Evolutionary conservation across 495 filamentous ascomycete genomes (phyloP).

Genomic region (Talaromyces thailandensis): DNA sequence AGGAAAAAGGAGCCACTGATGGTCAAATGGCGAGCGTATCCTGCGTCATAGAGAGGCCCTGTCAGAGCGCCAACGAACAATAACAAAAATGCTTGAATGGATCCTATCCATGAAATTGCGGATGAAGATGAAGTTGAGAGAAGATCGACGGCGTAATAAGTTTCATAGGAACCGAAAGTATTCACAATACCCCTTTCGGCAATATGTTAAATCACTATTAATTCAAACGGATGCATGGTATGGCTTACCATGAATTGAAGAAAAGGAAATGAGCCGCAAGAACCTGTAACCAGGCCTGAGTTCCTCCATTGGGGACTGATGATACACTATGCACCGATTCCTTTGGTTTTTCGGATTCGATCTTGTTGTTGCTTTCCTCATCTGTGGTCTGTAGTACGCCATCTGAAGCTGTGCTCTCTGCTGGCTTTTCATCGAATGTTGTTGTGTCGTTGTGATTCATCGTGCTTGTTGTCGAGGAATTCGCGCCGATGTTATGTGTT

Average conservation of each 20-base stretch:
- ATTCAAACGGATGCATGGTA: background rate
- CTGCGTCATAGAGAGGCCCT: conserved; percentile 66
- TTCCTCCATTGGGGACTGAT: conserved; percentile 4
- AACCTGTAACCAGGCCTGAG: conserved; percentile 42
- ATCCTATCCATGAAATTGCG: conserved; percentile 14
- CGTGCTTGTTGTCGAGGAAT: background rate
- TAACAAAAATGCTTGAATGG: conserved; percentile 6
- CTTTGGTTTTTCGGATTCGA: background rate
- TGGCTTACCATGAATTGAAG: conserved; percentile 50
- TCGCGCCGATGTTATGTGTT: background rate
- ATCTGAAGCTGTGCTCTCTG: background rate
- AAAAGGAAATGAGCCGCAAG: conserved; percentile 45
- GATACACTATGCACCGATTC: conserved; percentile 1
- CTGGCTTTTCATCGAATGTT: background rate
- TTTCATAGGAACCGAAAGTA: conserved; percentile 45
- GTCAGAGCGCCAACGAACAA: conserved; percentile 42
- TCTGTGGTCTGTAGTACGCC: background rate
- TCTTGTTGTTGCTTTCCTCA: background rate
- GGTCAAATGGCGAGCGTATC: conserved; percentile 49
- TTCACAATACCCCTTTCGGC: conserved; percentile 32
- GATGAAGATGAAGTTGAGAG: conserved; percentile 18
- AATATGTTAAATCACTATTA: background rate
- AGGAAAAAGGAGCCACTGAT: conserved; percentile 50
- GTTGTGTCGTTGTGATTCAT: background rate
- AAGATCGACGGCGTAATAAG: conserved; percentile 28